Evolutionary conservation across 306 rosid genomes (phyloP).

Genomic region (Lathyrus sativus): DNA sequence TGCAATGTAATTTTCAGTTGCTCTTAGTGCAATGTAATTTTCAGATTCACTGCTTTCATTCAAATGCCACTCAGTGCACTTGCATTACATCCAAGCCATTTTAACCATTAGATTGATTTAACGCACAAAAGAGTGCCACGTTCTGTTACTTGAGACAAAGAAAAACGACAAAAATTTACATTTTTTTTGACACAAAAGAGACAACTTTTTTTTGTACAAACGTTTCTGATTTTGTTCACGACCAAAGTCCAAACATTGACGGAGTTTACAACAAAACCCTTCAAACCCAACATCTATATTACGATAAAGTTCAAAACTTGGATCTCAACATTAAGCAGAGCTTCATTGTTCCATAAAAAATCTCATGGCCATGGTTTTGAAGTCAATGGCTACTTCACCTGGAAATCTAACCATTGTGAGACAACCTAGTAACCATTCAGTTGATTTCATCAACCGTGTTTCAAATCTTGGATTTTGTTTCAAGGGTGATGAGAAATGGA

Average conservation of each 20-base stretch:
- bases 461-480: constrained; percentile 30
- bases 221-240: constrained; percentile 20
- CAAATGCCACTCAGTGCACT: no score
- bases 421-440: constrained; percentile 26
- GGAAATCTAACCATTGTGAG: constrained; percentile 41
- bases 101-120: no score
- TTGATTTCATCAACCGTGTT: constrained; percentile 33
- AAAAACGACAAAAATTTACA: no score
- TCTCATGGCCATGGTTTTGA: neutral
- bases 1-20: no score
- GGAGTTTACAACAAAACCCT: constrained; percentile 48
- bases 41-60: no score
- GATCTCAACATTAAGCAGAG: constrained; percentile 5
- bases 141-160: no score
- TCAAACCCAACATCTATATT: constrained; percentile 17
- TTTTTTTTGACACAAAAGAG: no score
- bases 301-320: neutral
- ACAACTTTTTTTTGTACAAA: no score
- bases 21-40: no score
- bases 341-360: neutral
- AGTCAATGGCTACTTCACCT: constrained; percentile 55
- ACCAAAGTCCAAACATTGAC: constrained; percentile 36
- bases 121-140: no score
- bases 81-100: no score
- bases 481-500: constrained; percentile 42